Percentiles rank a stretch among this genome's conserved stretches.
Evolutionary conservation across 192 early-diverging fungal genomes (phyloP).

Genomic region (Borealophlyctis nickersoniae): DNA sequence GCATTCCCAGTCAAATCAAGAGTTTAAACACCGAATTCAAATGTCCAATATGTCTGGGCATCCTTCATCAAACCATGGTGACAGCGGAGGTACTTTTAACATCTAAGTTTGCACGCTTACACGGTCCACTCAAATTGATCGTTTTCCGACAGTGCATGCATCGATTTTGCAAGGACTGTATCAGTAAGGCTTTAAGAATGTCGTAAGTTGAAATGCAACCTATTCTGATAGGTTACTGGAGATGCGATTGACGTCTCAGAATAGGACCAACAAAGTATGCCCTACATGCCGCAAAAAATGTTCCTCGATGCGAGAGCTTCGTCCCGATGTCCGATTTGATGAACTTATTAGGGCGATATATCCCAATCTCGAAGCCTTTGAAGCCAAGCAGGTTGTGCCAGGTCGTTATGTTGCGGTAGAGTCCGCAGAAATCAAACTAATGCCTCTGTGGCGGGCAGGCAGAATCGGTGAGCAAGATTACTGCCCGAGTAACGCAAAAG

Average conservation of each 20-base stretch:
- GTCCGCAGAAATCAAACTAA: no score
- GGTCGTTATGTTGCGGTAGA: no score
- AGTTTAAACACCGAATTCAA: slow-evolving; percentile 17
- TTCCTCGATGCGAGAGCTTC: slow-evolving; percentile 24
- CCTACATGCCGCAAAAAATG: slow-evolving; percentile 21
- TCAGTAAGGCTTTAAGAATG: slow-evolving; percentile 12
- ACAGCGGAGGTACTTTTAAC: slow-evolving; percentile 17
- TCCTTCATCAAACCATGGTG: slow-evolving; percentile 15
- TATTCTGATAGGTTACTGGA: neutral
- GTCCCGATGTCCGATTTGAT: slow-evolving; percentile 25
- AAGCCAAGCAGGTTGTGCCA: no score
- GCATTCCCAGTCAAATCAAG: slow-evolving; percentile 19
- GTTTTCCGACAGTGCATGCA: slow-evolving; percentile 23
- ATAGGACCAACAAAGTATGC: slow-evolving; percentile 21
- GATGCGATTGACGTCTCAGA: neutral
- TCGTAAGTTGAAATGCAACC: slow-evolving; percentile 3
- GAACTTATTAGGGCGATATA: slow-evolving; percentile 15
- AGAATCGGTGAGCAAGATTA: no score
- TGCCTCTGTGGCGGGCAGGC: no score
- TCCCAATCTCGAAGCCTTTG: no score
- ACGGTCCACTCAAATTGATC: neutral
- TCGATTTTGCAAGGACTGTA: slow-evolving; percentile 23
- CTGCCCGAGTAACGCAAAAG: no score
- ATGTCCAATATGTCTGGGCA: slow-evolving; percentile 23
- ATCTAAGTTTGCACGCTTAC: neutral